Evolutionary conservation across 306 rosid genomes (phyloP), one percentile per base, ranked within the genome.

Genomic region (Dryas drummondii): DNA sequence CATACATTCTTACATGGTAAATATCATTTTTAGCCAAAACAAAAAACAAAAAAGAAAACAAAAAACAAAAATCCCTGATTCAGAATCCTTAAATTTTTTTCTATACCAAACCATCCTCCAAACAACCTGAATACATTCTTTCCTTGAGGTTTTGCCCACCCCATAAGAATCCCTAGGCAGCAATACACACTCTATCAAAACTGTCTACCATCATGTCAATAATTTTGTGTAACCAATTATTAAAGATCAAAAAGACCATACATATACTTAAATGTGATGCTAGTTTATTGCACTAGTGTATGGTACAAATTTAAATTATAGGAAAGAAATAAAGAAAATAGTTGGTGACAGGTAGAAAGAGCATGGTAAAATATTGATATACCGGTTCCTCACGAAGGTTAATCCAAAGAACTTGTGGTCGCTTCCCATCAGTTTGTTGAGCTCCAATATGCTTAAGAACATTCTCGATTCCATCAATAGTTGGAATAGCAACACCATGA

Each of bases 331-430:
- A 52, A 51, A 63, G 7, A 15, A 51, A 42, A 41, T 27, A 9
- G 51, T 16, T 50, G 13, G 42, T 12, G 53, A 74, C 51, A 63
- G 3, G 44, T 22, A 70, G 61, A 55, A 48, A 55, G 17, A 46
- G 9, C 22, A 52, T 15, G 58, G 52, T 26, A 48, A 70, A 19
- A 49, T 53, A 22, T 9, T 55, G 52, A 48, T 11, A 37, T 86
- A 93, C 98, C 74, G 97, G 96, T 78, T 93, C 98, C 84, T 93
- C 98, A 1, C 98, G 97, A 68, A 93, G 98, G 73, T 77, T 93
- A 71, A 93, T 88, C 98, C 98, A 93, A 56, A 89, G 97, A 80
- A 93, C 84, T 51, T 81, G 84, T 4, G 83, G 65, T 59, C 44
- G 72, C 63, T 85, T 85, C 26, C 86, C 79, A 70, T 84, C 81